Evolutionary conservation across 768 basidiomycete genomes (phyloP).

Genomic region (Russula compacta): DNA sequence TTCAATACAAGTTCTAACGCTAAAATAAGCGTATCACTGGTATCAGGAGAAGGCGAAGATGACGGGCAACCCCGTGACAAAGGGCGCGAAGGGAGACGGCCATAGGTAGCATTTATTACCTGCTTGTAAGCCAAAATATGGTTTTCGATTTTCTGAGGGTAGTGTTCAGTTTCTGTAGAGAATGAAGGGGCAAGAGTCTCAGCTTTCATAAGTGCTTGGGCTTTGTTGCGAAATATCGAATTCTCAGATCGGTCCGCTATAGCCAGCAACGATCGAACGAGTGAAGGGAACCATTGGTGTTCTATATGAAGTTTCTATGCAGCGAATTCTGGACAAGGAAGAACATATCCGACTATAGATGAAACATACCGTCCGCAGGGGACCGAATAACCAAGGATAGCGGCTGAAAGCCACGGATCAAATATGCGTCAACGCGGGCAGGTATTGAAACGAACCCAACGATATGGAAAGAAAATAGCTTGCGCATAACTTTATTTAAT

Average conservation of each 20-base stretch:
- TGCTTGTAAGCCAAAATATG: background rate
- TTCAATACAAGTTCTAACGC: slow-evolving; percentile 15
- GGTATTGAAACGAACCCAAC: slow-evolving; percentile 11
- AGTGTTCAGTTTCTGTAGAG: background rate
- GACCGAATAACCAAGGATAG: slow-evolving; percentile 71
- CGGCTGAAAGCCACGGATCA: slow-evolving; percentile 35
- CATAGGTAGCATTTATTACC: background rate
- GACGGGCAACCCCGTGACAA: background rate
- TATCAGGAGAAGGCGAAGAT: background rate
- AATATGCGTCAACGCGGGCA: background rate
- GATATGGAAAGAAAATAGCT: slow-evolving; percentile 10
- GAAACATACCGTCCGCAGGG: slow-evolving; percentile 47
- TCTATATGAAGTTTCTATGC: slow-evolving; percentile 14
- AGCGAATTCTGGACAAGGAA: background rate
- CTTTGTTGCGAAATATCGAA: background rate
- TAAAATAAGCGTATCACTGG: slow-evolving; percentile 2
- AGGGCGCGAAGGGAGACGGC: background rate
- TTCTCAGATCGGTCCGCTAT: slow-evolving; percentile 7
- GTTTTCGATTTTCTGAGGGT: slow-evolving; percentile 1
- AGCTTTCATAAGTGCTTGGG: background rate
- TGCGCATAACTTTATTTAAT: slow-evolving; percentile 9
- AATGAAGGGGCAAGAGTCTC: background rate
- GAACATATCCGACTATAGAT: background rate
- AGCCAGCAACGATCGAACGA: slow-evolving; percentile 12
- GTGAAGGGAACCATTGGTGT: slow-evolving; percentile 15